Percentiles rank a stretch among this genome's conserved stretches.
Evolutionary conservation across 139 green algal genomes (phyloP).

Genomic region (Desmodesmus armatus): DNA sequence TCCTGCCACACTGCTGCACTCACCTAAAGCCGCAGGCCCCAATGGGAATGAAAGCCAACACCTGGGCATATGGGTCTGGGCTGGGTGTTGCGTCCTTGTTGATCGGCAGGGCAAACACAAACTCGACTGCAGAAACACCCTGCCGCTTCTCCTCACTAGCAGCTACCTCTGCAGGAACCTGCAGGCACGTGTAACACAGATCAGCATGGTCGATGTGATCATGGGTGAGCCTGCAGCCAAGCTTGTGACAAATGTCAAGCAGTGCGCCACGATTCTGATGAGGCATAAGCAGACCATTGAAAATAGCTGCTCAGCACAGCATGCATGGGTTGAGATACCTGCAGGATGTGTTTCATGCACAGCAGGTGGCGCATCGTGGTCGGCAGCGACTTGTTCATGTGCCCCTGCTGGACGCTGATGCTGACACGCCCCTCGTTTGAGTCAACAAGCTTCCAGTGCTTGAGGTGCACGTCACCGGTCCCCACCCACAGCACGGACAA

Average conservation of each 20-base stretch:
- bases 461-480: too few relatives aligned
- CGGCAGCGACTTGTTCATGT: neutral
- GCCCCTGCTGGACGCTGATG: slow-evolving; percentile 5
- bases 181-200: neutral
- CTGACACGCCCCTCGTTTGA: neutral
- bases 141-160: neutral
- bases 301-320: neutral
- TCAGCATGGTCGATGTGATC: too few relatives aligned
- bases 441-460: too few relatives aligned
- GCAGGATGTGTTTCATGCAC: neutral
- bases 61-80: neutral
- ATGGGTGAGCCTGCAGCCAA: too few relatives aligned
- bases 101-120: slow-evolving; percentile 25
- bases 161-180: neutral
- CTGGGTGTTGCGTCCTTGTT: neutral
- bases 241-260: too few relatives aligned
- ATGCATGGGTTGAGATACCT: neutral
- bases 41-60: slow-evolving; percentile 45
- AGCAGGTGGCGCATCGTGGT: neutral
- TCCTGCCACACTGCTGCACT: neutral
- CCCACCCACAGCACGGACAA: too few relatives aligned
- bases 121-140: neutral
- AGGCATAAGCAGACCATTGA: neutral
- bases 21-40: slow-evolving; percentile 28
- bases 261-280: too few relatives aligned